These are phyloP conservation scores for Leccinum pachyderme DNA, from an alignment of 1,284 basidiomycete genomes.

Conservation along the genomic window DNA sequence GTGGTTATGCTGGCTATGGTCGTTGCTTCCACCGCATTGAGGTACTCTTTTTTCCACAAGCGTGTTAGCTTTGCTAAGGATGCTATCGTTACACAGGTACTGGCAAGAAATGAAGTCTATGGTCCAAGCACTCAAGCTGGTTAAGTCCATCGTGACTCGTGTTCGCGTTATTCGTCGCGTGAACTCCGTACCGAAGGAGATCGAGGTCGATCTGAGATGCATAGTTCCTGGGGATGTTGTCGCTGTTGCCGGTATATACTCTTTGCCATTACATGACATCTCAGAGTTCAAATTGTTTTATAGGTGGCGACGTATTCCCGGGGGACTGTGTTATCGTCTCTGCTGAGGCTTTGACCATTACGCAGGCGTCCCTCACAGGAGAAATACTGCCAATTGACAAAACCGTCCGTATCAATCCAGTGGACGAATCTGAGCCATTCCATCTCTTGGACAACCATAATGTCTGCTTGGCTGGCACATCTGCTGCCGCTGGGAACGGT, in stretches of 20 bases:
- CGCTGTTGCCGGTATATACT: conserved; percentile 27
- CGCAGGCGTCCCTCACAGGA: conserved; percentile 33
- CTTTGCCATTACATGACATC: not conserved
- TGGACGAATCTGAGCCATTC: conserved; percentile 21
- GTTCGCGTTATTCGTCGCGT: conserved; percentile 31
- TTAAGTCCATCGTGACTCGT: conserved; percentile 33
- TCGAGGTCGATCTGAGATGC: conserved; percentile 29
- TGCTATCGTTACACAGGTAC: conserved; percentile 16
- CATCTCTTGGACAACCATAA: conserved; percentile 30
- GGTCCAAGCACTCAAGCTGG: conserved; percentile 33
- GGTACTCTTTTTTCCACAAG: conserved; percentile 12
- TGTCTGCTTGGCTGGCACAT: conserved; percentile 33
- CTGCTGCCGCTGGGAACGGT: conserved; percentile 30
- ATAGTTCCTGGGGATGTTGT: conserved; percentile 32
- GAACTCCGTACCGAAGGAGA: conserved; percentile 20
- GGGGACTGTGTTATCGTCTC: conserved; percentile 32
- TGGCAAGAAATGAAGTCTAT: conserved; percentile 34
- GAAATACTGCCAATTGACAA: conserved; percentile 33
- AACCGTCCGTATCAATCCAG: conserved; percentile 12
- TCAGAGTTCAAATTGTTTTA: not conserved
- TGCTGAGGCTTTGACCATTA: conserved; percentile 29
- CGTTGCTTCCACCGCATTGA: conserved; percentile 30
- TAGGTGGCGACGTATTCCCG: conserved; percentile 34
- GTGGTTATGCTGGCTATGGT: conserved; percentile 34
- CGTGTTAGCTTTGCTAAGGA: not conserved